Base-by-base conservation (phyloP, 1,284 basidiomycete species). In the Acaromyces ingoldii region DNA sequence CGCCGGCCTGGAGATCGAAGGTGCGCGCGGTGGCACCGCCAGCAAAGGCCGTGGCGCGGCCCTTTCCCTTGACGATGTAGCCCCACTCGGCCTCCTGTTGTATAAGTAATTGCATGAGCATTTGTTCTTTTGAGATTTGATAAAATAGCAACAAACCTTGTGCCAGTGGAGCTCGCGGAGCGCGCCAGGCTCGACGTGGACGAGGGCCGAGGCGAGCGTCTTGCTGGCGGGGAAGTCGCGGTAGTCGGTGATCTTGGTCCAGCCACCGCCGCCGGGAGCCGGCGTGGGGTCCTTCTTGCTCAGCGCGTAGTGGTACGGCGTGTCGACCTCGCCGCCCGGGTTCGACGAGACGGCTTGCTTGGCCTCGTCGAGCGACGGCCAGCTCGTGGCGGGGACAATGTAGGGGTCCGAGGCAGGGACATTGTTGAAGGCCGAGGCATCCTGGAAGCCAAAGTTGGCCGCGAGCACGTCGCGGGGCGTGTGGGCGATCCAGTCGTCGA, bases 381-480 rank as follows among this genome's bases (percentile, higher is more conserved):
- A 43, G 5, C n/a, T 28, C 5, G 76, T 1, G n/a, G n/a, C n/a
- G n/a, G n/a, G n/a, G n/a, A n/a, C n/a, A 83, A 84, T 55, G 85
- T 80, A 57, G 82, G 78, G 41, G 15, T 56, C 45, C 39, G 58
- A 40, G 2, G 43, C 21, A 15, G 62, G 61, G 4, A 71, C 48
- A 0, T 41, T 54, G 25, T 80, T 77, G 70, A 85, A 85, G 1
- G 80, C 81, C 2, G 79, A 77, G 30, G 80, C 74, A 56, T 79
- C 77, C n/a, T n/a, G n/a, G 10, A 79, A 78, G 62, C 82, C 79
- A 78, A 87, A 86, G 73, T 86, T 87, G 77, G 85, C 85, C 43
- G 82, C 82, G 25, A 88, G 78, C 24, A 85, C 84, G 77, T 79
- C 78, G 60, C 79, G 79, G 21, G 81, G 81, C 7, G 84, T 80